Base-by-base conservation (phyloP, 345 rosid species). In the Salix caprea region DNA sequence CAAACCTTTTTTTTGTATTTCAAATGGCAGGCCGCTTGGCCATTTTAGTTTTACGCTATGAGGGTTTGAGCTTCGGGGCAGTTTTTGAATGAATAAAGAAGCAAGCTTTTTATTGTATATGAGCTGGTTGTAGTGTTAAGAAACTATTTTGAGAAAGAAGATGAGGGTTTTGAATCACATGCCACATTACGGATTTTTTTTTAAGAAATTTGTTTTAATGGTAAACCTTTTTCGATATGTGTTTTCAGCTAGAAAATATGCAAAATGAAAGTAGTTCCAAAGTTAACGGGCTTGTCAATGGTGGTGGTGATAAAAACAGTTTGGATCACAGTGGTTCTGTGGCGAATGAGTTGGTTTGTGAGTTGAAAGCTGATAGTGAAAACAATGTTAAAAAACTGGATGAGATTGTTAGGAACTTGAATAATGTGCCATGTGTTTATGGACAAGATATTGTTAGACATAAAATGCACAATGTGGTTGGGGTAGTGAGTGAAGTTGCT, bases 401-500 rank as follows among this genome's bases (percentile, higher is more conserved):
- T 65, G 89, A 77, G 69, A 78, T 79, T 71, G 76, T 70, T 30
- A 70, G 81, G 77, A 84, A 78, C 42, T 76, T 69, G 65, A 85
- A 84, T 32, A 82, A 56, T 73, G 84, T 82, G 44, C 89, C 88
- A 1, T 85, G 80, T 77, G 78, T 92, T 74, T 96, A 91, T 77
- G 76, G 94, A 71, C 90, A 96, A 82, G 99, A 96, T 85, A 83
- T 94, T 74, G 97, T 94, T 48, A 87, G 85, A 75, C 89, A 84
- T 84, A 89, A 81, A 70, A 86, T 19, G 56, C 86, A 72, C 64
- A 89, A 90, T 64, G 81, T 79, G 70, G 81, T 91, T 72, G 99
- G 98, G 64, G 85, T 96, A 84, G 99, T 96, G 52, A 91, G 91
- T 71, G 98, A 91, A 82, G 94, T 91, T 76, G 92, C 95, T 26